Conservation (phyloP, 1,284 basidiomycete species). For the Ceratobasidium sp. region DNA sequence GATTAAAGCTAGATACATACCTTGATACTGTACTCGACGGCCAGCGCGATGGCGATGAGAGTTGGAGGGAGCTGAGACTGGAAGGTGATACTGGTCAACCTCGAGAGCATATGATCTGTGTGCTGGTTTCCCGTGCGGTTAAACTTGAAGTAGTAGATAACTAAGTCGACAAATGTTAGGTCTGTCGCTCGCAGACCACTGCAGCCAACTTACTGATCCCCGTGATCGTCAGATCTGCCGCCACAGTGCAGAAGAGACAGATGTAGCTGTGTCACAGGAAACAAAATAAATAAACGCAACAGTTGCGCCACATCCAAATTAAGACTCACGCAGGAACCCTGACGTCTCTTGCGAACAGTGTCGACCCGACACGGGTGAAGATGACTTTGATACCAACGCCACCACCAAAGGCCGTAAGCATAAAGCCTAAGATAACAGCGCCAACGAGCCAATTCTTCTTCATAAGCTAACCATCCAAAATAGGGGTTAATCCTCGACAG, state of each 20-base stretch:
- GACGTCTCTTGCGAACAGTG: constrained; percentile 23
- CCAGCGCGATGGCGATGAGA: constrained; percentile 36
- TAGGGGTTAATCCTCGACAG: too few species aligned
- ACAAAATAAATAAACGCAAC: not conserved
- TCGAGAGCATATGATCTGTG: constrained; percentile 11
- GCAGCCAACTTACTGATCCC: constrained; percentile 14
- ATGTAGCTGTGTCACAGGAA: constrained; percentile 20
- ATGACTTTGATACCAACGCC: constrained; percentile 36
- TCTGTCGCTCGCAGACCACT: not conserved
- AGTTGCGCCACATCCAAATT: not conserved
- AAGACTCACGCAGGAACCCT: constrained; percentile 34
- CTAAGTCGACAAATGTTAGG: not conserved
- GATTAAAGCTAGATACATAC: not conserved
- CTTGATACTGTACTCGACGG: constrained; percentile 33
- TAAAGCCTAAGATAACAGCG: not conserved
- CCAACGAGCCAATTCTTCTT: constrained; percentile 21
- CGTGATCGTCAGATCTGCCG: constrained; percentile 30
- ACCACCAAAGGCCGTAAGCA: constrained; percentile 20
- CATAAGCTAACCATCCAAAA: not conserved
- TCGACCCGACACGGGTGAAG: constrained; percentile 36
- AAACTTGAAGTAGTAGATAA: not conserved
- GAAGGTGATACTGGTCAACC: constrained; percentile 20
- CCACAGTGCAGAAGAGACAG: constrained; percentile 34
- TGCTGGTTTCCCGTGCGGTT: constrained; percentile 27
- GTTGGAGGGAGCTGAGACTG: constrained; percentile 39